Conservation (phyloP, 225 moss, liverwort and hornwort species). For the Bryoerythrophyllum caledonicum region DNA sequence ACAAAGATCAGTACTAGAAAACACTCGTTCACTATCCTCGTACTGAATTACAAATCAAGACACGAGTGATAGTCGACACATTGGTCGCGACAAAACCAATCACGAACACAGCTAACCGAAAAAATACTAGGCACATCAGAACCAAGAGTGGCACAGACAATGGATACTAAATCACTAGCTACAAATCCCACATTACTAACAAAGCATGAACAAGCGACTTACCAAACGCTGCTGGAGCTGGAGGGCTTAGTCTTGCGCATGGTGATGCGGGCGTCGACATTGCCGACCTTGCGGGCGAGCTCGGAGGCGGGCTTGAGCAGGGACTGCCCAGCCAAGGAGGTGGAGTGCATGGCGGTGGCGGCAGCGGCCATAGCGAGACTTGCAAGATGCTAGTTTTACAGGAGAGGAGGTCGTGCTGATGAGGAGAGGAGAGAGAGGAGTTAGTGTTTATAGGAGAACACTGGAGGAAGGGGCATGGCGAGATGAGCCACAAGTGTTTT, state of each 20-base stretch:
- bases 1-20: too few relatives aligned
- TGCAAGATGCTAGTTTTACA: too few relatives aligned
- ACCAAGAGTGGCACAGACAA: too few relatives aligned
- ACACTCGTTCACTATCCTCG: too few relatives aligned
- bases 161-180: background rate
- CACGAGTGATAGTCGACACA: too few relatives aligned
- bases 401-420: background rate
- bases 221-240: slow-evolving; percentile 10
- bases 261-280: slow-evolving; percentile 35
- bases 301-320: slow-evolving; percentile 13
- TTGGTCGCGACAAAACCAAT: too few relatives aligned
- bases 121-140: too few relatives aligned
- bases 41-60: too few relatives aligned
- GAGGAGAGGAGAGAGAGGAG: rapidly evolving
- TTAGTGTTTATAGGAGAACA: background rate
- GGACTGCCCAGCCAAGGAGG: slow-evolving; percentile 22
- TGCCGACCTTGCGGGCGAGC: slow-evolving; percentile 30
- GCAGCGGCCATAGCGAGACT: slow-evolving; percentile 15
- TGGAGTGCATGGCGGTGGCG: slow-evolving; percentile 18
- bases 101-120: too few relatives aligned
- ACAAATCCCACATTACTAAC: too few relatives aligned
- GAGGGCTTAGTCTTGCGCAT: slow-evolving; percentile 26
- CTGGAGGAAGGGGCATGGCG: background rate
- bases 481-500: slow-evolving; percentile 5
- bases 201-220: rapidly evolving